phyloP scores from a whole-genome alignment of 805 yeast species.

The Cyberlindnera samutprakarnensis region DNA sequence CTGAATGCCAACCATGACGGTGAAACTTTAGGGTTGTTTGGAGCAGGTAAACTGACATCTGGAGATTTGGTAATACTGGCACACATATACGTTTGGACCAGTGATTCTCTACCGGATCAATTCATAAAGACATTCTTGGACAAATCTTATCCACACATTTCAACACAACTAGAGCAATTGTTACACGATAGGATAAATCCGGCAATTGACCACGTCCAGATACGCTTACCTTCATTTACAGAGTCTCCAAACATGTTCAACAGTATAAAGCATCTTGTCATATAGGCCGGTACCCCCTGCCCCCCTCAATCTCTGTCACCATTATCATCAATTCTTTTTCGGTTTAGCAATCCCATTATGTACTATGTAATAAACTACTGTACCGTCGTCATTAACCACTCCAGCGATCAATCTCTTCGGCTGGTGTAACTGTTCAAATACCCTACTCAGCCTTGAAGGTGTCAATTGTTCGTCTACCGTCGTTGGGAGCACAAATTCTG shows the following conservation, averaged over 20 bases:
- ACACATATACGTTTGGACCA: constrained; percentile 27
- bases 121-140: constrained; percentile 27
- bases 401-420: constrained; percentile 46
- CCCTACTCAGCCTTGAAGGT: constrained; percentile 29
- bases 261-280: constrained; percentile 8
- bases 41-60: neutral
- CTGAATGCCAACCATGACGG: no score
- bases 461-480: constrained; percentile 20
- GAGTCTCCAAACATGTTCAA: constrained; percentile 21
- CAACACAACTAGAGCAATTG: constrained; percentile 13
- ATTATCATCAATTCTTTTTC: constrained; percentile 37
- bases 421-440: constrained; percentile 31
- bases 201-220: constrained; percentile 7
- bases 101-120: constrained; percentile 30
- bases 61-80: constrained; percentile 14
- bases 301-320: neutral
- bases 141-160: constrained; percentile 20
- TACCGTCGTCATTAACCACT: constrained; percentile 56
- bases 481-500: constrained; percentile 6
- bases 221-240: constrained; percentile 15
- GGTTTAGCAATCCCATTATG: constrained; percentile 65
- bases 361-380: constrained; percentile 61
- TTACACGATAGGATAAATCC: no score
- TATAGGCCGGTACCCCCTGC: no score
- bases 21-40: no score